These are phyloP conservation scores for Diutina pseudorugosa DNA, from an alignment of 1,139 yeast species.

Conservation along the genomic window DNA sequence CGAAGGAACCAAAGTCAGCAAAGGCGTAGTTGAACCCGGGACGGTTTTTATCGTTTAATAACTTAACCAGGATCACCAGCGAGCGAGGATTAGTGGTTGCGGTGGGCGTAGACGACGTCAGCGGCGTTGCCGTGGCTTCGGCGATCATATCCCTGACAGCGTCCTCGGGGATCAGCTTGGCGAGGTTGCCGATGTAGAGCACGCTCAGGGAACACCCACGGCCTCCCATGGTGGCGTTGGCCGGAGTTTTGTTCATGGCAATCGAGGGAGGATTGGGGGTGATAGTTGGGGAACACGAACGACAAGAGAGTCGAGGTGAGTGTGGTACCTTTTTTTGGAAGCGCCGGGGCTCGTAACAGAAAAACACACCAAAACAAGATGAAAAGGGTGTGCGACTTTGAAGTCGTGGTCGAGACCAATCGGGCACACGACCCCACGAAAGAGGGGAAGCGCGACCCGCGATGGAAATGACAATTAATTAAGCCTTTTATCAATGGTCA, in stretches of 20 bases:
- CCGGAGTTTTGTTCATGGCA: constrained; percentile 22
- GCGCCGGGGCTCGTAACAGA: background rate
- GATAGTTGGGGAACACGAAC: no score
- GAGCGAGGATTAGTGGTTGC: constrained; percentile 85
- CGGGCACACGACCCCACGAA: background rate
- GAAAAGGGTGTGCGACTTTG: background rate
- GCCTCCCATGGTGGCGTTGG: constrained; percentile 70
- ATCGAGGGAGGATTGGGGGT: background rate
- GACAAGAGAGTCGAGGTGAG: no score
- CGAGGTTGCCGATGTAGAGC: constrained; percentile 67
- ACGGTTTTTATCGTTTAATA: constrained; percentile 64
- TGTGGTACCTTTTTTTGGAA: no score
- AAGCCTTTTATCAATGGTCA: no score
- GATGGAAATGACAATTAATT: no score
- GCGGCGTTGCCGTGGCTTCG: constrained; percentile 54
- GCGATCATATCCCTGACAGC: constrained; percentile 48
- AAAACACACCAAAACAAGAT: background rate
- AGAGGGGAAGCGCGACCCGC: no score
- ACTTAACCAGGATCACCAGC: constrained; percentile 36
- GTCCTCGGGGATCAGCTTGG: constrained; percentile 53
- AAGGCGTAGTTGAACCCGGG: constrained; percentile 75
- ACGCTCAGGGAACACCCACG: constrained; percentile 65
- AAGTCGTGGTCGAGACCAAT: background rate
- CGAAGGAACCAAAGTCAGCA: constrained; percentile 54
- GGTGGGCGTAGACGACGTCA: constrained; percentile 65